phyloP scores from a whole-genome alignment of 805 yeast genomes.

The Suhomyces pyralidae region DNA sequence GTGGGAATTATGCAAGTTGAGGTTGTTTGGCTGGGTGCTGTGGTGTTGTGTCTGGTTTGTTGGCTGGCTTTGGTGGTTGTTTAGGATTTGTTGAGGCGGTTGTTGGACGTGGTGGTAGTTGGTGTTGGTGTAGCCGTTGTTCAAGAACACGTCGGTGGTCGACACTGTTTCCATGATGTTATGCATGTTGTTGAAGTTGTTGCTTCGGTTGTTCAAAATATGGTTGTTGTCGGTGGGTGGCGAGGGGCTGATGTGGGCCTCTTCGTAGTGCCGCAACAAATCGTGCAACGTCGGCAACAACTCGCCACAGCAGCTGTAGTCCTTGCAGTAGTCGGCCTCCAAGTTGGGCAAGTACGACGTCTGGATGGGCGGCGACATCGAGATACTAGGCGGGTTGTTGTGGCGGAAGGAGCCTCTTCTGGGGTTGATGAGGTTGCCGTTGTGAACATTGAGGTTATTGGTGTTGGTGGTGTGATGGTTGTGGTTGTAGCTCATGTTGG shows the following conservation, averaged over 20 bases:
- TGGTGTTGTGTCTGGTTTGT: conserved; percentile 8
- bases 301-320: conserved; percentile 94
- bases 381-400: conserved; percentile 18
- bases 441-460: conserved; percentile 12
- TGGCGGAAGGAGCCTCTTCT: conserved; percentile 38
- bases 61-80: conserved; percentile 9
- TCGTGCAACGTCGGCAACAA: conserved; percentile 91
- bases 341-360: conserved; percentile 85
- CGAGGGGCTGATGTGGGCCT: conserved; percentile 75
- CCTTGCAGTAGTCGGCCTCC: conserved; percentile 95
- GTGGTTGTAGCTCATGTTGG: conserved; percentile 15
- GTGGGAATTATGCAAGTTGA: conserved; percentile 19
- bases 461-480: conserved; percentile 12
- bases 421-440: conserved; percentile 30
- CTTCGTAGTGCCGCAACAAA: conserved; percentile 90
- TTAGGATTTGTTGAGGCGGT: conserved; percentile 14
- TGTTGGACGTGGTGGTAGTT: conserved; percentile 12
- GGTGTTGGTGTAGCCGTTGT: conserved; percentile 30
- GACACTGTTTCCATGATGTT: conserved; percentile 82
- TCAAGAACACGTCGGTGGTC: conserved; percentile 86
- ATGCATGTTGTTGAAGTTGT: conserved; percentile 44
- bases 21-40: conserved; percentile 10
- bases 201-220: conserved; percentile 26
- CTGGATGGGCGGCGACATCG: conserved; percentile 61
- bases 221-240: conserved; percentile 42